These are phyloP conservation scores for Cystobasidium tubakii DNA, from an alignment of 768 basidiomycete genomes.

Conservation along the genomic window DNA sequence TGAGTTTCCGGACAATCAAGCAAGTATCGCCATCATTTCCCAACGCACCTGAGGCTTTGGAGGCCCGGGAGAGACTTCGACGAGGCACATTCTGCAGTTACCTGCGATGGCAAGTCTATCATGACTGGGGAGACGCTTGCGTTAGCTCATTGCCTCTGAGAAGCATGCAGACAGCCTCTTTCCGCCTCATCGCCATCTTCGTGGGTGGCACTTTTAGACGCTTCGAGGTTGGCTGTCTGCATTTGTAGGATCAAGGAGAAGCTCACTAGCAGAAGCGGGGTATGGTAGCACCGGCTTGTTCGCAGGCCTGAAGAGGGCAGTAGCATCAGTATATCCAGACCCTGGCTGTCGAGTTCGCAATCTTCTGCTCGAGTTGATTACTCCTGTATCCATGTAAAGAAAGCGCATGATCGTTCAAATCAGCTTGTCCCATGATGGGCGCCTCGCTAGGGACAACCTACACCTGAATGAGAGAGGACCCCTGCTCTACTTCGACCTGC, in stretches of 20 bases:
- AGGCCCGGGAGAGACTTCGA: slow-evolving; percentile 64
- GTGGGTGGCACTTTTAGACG: neutral
- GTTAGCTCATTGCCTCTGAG: neutral
- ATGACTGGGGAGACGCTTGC: slow-evolving; percentile 5
- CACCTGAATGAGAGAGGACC: slow-evolving; percentile 49
- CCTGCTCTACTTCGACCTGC: slow-evolving; percentile 93
- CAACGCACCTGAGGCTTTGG: neutral
- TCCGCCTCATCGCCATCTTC: neutral
- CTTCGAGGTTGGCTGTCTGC: slow-evolving; percentile 2
- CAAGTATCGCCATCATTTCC: neutral
- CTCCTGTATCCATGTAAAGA: neutral
- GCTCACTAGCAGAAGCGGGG: slow-evolving; percentile 47
- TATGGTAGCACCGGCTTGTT: slow-evolving; percentile 47
- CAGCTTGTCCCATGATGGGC: neutral
- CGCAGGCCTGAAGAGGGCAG: slow-evolving; percentile 46
- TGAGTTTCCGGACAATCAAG: too few species aligned
- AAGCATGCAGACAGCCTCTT: too few species aligned
- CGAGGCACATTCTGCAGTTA: slow-evolving; percentile 80
- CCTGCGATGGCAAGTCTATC: slow-evolving; percentile 32
- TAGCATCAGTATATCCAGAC: too few species aligned
- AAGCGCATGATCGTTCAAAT: neutral
- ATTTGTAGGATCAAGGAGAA: neutral
- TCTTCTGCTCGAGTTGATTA: slow-evolving; percentile 63
- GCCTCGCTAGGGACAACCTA: slow-evolving; percentile 7
- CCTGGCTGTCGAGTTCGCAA: too few species aligned